phyloP scores from a whole-genome alignment of 345 rosid genomes.

The Lepidium africanum region DNA sequence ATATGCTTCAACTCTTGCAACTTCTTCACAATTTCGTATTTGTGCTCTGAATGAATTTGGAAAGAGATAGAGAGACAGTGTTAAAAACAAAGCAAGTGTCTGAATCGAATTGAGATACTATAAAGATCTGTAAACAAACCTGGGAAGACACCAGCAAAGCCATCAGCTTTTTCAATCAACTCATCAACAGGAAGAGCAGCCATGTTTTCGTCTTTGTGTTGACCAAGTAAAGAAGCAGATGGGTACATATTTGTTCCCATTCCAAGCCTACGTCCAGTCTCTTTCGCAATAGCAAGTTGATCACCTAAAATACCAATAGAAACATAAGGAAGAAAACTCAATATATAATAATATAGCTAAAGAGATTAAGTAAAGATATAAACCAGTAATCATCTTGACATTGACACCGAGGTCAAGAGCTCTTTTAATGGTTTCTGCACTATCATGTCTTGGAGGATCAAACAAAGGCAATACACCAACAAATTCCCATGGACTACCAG shows the following conservation, averaged over 20 bases:
- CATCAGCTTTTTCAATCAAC: slow-evolving; percentile 88
- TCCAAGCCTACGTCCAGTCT: slow-evolving; percentile 90
- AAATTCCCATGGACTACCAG: slow-evolving; percentile 72
- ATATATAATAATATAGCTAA: neutral
- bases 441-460: slow-evolving; percentile 96
- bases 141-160: slow-evolving; percentile 94
- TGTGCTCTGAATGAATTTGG: slow-evolving; percentile 51
- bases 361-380: neutral
- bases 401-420: slow-evolving; percentile 91
- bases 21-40: slow-evolving; percentile 92
- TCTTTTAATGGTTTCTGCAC: slow-evolving; percentile 90
- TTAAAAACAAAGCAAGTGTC: neutral
- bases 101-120: neutral
- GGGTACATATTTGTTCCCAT: slow-evolving; percentile 98
- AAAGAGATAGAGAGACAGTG: neutral
- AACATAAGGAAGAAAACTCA: neutral
- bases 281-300: slow-evolving; percentile 70
- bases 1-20: slow-evolving; percentile 79
- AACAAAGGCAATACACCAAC: slow-evolving; percentile 72
- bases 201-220: slow-evolving; percentile 50
- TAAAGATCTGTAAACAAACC: slow-evolving; percentile 31
- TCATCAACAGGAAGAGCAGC: slow-evolving; percentile 77
- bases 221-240: slow-evolving; percentile 75
- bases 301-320: slow-evolving; percentile 9
- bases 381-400: slow-evolving; percentile 97